Evolutionary conservation across 2,329 filamentous ascomycete genomes (phyloP).

Genomic region (Microdochium nivale): DNA sequence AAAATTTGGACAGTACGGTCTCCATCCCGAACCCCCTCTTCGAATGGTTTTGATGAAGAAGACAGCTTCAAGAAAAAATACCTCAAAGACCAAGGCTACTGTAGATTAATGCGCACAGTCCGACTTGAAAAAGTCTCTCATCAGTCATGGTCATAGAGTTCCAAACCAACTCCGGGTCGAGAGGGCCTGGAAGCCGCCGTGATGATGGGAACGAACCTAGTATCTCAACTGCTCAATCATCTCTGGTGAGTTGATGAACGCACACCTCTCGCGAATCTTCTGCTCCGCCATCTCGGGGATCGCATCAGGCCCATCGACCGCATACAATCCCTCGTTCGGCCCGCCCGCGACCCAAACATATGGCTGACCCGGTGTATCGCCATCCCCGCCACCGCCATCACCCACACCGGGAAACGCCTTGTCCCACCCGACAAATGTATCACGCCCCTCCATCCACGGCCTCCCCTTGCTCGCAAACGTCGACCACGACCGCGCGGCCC

Average conservation of each 20-base stretch:
- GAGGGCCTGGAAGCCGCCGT: no score
- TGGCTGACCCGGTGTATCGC: slow-evolving; percentile 8
- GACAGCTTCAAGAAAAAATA: no score
- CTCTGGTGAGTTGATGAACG: slow-evolving; percentile 32
- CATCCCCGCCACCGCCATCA: no score
- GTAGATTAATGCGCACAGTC: no score
- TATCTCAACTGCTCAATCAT: slow-evolving; percentile 32
- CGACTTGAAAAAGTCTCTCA: no score
- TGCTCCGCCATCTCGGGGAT: slow-evolving; percentile 27
- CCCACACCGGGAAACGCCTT: slow-evolving; percentile 29
- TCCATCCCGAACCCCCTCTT: no score
- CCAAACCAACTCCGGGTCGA: no score
- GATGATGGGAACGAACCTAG: no score
- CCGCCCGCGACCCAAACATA: slow-evolving; percentile 36
- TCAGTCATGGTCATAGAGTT: no score
- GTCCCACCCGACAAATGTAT: slow-evolving; percentile 33
- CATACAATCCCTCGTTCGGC: slow-evolving; percentile 29
- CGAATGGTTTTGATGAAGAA: no score
- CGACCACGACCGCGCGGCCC: slow-evolving; percentile 37
- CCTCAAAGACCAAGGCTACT: no score
- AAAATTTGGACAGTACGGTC: no score
- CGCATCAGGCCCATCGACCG: slow-evolving; percentile 24
- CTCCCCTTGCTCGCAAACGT: slow-evolving; percentile 31
- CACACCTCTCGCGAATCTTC: slow-evolving; percentile 36
- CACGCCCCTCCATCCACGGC: slow-evolving; percentile 18